Conservation (phyloP, 345 rosid species). For the Bruguiera parviflora region DNA sequence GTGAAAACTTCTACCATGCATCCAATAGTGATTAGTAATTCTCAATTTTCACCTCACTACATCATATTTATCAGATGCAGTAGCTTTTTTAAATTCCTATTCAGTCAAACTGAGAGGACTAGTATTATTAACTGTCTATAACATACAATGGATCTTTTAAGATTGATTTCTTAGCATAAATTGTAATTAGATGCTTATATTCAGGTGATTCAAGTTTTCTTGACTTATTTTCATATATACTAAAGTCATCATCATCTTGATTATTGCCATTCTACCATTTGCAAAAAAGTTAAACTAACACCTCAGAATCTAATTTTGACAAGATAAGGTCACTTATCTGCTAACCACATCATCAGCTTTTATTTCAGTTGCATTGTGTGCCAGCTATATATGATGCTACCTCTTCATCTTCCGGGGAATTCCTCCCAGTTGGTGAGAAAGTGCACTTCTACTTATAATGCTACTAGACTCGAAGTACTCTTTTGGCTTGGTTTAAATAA, state of each 20-base stretch:
- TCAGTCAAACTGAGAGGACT: constrained; percentile 62
- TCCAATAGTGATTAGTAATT: neutral
- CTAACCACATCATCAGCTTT: constrained; percentile 23
- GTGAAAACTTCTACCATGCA: neutral
- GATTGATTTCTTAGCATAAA: constrained; percentile 55
- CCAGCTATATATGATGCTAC: constrained; percentile 11
- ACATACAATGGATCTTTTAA: constrained; percentile 38
- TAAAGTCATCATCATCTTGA: constrained; percentile 24
- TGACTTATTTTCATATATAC: constrained; percentile 2
- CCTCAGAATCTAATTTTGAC: neutral
- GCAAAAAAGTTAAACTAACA: neutral
- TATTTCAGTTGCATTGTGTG: constrained; percentile 2
- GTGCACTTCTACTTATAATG: constrained; percentile 28
- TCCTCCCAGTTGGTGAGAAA: constrained; percentile 17
- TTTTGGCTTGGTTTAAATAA: constrained; percentile 88
- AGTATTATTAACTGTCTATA: constrained; percentile 34
- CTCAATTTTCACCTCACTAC: constrained; percentile 41
- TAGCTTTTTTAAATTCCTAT: constrained; percentile 55
- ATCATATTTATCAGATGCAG: constrained; percentile 41
- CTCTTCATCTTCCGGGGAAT: constrained; percentile 42
- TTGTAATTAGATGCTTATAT: constrained; percentile 48
- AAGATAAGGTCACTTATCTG: neutral
- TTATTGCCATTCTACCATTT: constrained; percentile 23
- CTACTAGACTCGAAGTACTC: constrained; percentile 61
- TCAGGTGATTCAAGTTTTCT: constrained; percentile 10